These are phyloP conservation scores for Wickerhamiella azymoides DNA, from an alignment of 805 yeast genomes.

Conservation along the genomic window DNA sequence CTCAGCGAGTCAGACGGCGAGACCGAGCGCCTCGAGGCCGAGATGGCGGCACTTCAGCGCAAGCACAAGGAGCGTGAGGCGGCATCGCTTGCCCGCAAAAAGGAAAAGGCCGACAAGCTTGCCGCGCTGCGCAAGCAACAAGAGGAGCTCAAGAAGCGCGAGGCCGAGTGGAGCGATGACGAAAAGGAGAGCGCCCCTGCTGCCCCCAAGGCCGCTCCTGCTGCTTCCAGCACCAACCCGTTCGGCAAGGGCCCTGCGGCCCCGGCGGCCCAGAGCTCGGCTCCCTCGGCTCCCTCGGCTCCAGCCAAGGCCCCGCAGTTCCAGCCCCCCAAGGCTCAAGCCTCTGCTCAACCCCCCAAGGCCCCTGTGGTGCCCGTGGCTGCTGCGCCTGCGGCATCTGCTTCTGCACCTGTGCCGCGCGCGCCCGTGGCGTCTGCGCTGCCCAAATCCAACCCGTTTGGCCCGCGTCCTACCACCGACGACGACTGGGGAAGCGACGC, in stretches of 20 bases:
- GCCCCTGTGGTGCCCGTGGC: conserved; percentile 9
- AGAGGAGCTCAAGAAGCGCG: conserved; percentile 20
- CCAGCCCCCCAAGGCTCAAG: not conserved
- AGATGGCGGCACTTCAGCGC: conserved; percentile 27
- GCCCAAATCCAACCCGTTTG: conserved; percentile 6
- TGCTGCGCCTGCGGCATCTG: conserved; percentile 8
- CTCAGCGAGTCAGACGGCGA: conserved; percentile 22
- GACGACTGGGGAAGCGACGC: conserved; percentile 25
- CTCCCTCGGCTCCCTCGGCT: no score
- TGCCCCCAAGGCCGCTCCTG: no score
- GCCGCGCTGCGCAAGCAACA: conserved; percentile 19
- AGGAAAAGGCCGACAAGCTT: conserved; percentile 23
- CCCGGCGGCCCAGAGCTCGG: conserved; percentile 10
- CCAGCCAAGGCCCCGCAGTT: conserved; percentile 9
- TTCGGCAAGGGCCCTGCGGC: not conserved
- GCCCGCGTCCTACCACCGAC: conserved; percentile 15
- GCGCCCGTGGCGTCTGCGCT: conserved; percentile 2
- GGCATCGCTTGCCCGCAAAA: conserved; percentile 21
- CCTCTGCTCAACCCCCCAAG: no score
- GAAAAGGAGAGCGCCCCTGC: no score
- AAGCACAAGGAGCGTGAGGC: conserved; percentile 28
- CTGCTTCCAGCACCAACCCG: conserved; percentile 4
- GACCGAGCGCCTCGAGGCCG: conserved; percentile 26
- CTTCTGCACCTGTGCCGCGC: conserved; percentile 5
- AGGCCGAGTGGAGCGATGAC: conserved; percentile 17